Base-by-base conservation (phyloP, 176 grass and related monocot species). In the Tuctoria greenei region DNA sequence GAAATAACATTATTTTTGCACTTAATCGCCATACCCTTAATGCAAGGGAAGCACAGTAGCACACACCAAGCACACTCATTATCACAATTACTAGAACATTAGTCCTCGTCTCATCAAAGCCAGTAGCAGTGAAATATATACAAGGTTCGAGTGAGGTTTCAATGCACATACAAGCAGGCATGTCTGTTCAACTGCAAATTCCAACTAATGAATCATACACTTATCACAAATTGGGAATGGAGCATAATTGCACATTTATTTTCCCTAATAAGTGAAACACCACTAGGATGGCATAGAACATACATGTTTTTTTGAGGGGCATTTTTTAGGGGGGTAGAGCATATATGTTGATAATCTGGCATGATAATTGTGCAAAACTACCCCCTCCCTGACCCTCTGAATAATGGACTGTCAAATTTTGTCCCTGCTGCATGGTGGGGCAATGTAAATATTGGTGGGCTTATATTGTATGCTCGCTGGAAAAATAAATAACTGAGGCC, bases 1-100 rank as follows among this genome's bases (percentile, higher is more conserved):
- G 69, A 63, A 73, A 90, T 49, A 73, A 71, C n/a, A 72, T 75
- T 50, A 51, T 24, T 50, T 58, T 68, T 64, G n/a, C 51, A 69
- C 66, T 74, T 43, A 84, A 44, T 66, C 47, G 44, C 16, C 52
- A 64, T 63, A 50, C 28, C 49, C 12, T 23, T 27, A 60, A 41
- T 50, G 55, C 34, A 15, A 61, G 38, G 39, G 27, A 64, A 68
- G 55, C 61, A 27, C 21, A 59, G n/a, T n/a, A n/a, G n/a, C 26
- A 31, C 21, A 27, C 49, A 66, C 27, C 20, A 71, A 58, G 50
- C 18, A 42, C 23, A 36, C 38, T 54, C 12, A 73, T 82, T 40
- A 28, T 27, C 18, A 17, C 11, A 49, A 35, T 36, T 66, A 74
- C 7, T 66, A 50, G 46, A 69, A 62, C 41, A 9, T 34, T 67